Evolutionary conservation across 345 rosid species (phyloP).

Genomic region (Psidium friedrichsthalianum): DNA sequence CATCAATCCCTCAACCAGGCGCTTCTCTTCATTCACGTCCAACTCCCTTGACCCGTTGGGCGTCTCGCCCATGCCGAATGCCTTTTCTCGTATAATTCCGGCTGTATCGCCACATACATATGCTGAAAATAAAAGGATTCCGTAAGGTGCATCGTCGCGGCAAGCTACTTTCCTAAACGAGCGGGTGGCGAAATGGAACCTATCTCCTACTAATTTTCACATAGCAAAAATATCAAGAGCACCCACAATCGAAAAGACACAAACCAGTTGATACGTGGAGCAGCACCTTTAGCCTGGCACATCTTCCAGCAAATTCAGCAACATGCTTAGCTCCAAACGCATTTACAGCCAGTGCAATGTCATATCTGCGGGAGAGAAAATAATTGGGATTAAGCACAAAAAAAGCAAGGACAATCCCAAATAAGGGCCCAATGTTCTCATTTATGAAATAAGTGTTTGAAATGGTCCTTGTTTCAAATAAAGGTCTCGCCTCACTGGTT

Average conservation of each 20-base stretch:
- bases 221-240: neutral
- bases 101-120: conserved; percentile 18
- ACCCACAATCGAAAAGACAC: neutral
- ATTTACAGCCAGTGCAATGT: conserved; percentile 45
- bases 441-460: no score
- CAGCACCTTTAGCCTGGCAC: conserved; percentile 29
- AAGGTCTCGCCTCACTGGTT: no score
- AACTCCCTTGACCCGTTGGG: conserved; percentile 1
- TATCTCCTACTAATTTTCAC: neutral
- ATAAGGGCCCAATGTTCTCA: no score
- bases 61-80: conserved; percentile 5
- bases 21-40: conserved; percentile 8
- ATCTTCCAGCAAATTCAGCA: conserved; percentile 41
- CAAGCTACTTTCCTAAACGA: neutral
- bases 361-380: conserved; percentile 13
- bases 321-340: conserved; percentile 51
- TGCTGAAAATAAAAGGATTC: conserved; percentile 2
- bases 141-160: neutral
- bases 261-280: conserved; percentile 38
- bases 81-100: conserved; percentile 8
- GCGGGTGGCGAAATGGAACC: neutral
- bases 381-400: no score
- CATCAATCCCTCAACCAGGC: neutral
- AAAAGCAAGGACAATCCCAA: no score
- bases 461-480: no score